These are phyloP conservation scores for Ammopiptanthus mongolicus DNA, from an alignment of 306 rosid species.

Conservation along the genomic window DNA sequence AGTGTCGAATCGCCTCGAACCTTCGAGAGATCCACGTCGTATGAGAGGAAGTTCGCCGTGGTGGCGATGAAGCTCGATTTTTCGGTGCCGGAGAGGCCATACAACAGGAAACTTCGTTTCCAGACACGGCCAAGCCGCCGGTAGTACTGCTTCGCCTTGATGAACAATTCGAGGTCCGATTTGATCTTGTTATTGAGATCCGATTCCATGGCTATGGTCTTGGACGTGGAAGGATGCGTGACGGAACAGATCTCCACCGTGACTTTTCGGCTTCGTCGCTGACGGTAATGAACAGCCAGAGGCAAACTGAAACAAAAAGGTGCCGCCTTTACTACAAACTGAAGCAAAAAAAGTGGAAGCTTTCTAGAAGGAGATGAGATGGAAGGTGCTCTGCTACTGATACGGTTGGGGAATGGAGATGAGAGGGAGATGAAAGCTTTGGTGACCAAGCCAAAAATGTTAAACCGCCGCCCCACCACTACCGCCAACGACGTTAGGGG, in stretches of 20 bases:
- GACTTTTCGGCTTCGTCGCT: neutral
- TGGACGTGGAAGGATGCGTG: constrained; percentile 78
- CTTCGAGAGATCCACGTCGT: constrained; percentile 67
- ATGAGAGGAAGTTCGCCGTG: constrained; percentile 76
- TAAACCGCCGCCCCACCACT: too few relatives aligned
- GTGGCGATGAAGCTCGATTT: constrained; percentile 95
- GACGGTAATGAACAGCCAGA: constrained; percentile 41
- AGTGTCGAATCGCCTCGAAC: constrained; percentile 59
- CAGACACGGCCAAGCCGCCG: constrained; percentile 75
- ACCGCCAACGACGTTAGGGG: too few relatives aligned
- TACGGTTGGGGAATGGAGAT: too few relatives aligned
- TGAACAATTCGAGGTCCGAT: constrained; percentile 77
- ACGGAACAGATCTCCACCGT: constrained; percentile 66
- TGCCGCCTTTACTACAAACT: too few relatives aligned
- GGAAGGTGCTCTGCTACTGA: too few relatives aligned
- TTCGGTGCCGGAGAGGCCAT: constrained; percentile 93
- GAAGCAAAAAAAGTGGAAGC: too few relatives aligned
- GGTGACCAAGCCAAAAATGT: too few relatives aligned
- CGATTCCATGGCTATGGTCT: constrained; percentile 73
- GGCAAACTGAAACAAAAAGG: too few relatives aligned
- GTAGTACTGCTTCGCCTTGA: constrained; percentile 61
- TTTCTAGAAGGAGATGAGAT: too few relatives aligned
- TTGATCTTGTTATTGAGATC: constrained; percentile 71
- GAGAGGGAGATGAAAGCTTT: too few relatives aligned
- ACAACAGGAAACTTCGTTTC: constrained; percentile 78